Base-by-base conservation (phyloP, 768 basidiomycete genomes). In the Leccinum barrowsii region DNA sequence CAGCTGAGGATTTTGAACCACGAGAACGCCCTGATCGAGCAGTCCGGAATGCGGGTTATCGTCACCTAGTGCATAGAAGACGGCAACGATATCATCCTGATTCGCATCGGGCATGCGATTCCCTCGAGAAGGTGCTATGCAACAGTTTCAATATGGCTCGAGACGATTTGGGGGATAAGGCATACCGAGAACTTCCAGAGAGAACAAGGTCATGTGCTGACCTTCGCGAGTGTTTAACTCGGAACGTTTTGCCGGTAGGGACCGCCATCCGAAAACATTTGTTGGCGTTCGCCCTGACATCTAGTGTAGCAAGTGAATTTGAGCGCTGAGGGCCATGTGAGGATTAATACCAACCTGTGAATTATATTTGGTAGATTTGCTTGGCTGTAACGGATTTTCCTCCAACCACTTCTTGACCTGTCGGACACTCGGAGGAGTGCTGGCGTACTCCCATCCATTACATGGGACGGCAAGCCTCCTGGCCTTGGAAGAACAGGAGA, bases 101-200 rank as follows among this genome's bases (percentile, higher is more conserved):
- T 82, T 80, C 0, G 90, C 80, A 70, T 92, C 79, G 0, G 94
- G 89, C 11, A 85, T 75, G 32, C 80, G 78, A 13, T 80, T 76
- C 21, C 74, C 82, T 24, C 77, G 74, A 1, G 90, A 87, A 13
- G 82, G 83, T 15, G 82, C 91, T 91, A 61, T 3, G 1, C 44
- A 34, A 2, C 32, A 15, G 4, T 42, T 47, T 34, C n/a, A 54
- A 13, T 55, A 58, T 22, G 44, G 15, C 12, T 37, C 35, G 22
- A 54, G 22, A 22, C 5, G 19, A n/a, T 19, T n/a, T 4, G 28
- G 17, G 30, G n/a, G 10, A n/a, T 40, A 48, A 7, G 4, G 67
- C 85, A 57, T 56, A 92, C 95, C 90, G 64, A 95, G 92, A 2
- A 94, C 74, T 70, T 99, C 97, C 46, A 98, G 68, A 2, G 90